Evolutionary conservation across 1,139 yeast species (phyloP).

Genomic region (Ogataea hybrid): DNA sequence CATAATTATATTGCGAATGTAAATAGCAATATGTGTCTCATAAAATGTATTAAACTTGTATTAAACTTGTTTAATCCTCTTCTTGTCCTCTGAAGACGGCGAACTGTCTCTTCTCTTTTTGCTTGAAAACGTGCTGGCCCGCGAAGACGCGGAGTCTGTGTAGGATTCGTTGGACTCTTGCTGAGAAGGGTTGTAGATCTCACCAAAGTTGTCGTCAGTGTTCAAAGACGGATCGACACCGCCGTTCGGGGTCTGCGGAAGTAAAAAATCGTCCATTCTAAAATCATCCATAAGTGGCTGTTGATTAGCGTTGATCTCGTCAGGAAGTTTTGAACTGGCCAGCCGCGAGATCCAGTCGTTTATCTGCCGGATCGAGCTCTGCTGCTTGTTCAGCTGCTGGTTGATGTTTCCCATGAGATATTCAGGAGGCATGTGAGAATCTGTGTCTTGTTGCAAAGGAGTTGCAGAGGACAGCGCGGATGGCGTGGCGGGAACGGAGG

Average conservation of each 20-base stretch:
- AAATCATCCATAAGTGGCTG: conserved; percentile 27
- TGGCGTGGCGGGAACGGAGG: conserved; percentile 2
- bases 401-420: conserved; percentile 30
- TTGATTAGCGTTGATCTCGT: conserved; percentile 16
- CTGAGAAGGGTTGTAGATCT: conserved; percentile 5
- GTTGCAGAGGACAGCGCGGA: conserved; percentile 9
- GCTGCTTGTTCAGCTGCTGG: conserved; percentile 45
- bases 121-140: conserved; percentile 6
- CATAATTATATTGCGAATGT: neutral
- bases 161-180: conserved; percentile 1
- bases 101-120: conserved; percentile 5
- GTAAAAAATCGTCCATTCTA: conserved; percentile 33
- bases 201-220: conserved; percentile 7
- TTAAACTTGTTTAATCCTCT: conserved; percentile 5
- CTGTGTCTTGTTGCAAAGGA: conserved; percentile 7
- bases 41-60: neutral
- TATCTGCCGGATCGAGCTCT: conserved; percentile 54
- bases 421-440: conserved; percentile 16
- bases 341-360: conserved; percentile 54
- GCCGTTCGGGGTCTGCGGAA: conserved; percentile 29
- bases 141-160: conserved; percentile 7
- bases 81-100: conserved; percentile 4
- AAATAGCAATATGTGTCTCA: conserved; percentile 8
- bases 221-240: conserved; percentile 13
- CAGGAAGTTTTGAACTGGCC: conserved; percentile 13